These are phyloP conservation scores for Colletotrichum zoysiae DNA, from an alignment of 2,329 filamentous ascomycete species.

Conservation along the genomic window DNA sequence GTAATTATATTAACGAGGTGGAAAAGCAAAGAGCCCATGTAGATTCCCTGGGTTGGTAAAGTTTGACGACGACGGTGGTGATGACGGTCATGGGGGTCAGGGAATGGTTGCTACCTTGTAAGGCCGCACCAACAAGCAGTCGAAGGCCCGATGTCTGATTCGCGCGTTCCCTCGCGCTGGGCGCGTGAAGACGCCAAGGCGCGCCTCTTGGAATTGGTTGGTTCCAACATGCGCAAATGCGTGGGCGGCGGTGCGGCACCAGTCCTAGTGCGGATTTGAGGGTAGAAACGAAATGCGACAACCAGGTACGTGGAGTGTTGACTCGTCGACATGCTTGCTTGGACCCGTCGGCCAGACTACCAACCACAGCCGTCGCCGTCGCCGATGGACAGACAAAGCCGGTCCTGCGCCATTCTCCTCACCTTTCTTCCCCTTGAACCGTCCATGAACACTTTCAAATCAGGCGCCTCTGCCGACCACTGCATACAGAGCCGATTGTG, in stretches of 20 bases:
- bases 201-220: conserved; percentile 21
- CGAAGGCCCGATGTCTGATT: conserved; percentile 3
- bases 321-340: neutral
- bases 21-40: neutral
- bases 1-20: neutral
- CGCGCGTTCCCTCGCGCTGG: conserved; percentile 1
- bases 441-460: neutral
- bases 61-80: conserved; percentile 1
- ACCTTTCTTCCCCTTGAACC: neutral
- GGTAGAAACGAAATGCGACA: conserved; percentile 23
- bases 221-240: conserved; percentile 25
- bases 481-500: conserved; percentile 5
- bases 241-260: conserved; percentile 16
- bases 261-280: neutral
- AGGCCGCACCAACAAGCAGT: conserved; percentile 20
- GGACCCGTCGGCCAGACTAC: neutral
- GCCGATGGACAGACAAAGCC: neutral
- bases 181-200: conserved; percentile 29
- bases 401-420: conserved; percentile 2
- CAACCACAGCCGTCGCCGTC: neutral
- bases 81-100: conserved; percentile 3
- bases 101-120: conserved; percentile 13
- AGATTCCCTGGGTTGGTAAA: neutral
- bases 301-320: conserved; percentile 35
- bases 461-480: conserved; percentile 9